Evolutionary conservation across 805 yeast species (phyloP).

Genomic region (Nakazawaea ernobii): DNA sequence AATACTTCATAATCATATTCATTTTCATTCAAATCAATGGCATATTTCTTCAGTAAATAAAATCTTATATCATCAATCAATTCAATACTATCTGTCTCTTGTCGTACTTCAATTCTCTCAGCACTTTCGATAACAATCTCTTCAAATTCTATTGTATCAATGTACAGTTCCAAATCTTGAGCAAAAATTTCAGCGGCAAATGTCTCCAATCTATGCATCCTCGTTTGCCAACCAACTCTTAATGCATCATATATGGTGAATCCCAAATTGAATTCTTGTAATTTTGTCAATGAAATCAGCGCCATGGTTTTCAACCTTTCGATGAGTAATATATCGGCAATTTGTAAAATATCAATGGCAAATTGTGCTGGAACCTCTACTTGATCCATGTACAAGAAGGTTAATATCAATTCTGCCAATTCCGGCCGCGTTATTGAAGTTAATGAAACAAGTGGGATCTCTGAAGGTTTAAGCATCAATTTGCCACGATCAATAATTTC

Average conservation of each 20-base stretch:
- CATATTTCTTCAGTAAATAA: constrained; percentile 40
- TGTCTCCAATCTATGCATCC: constrained; percentile 59
- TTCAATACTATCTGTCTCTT: constrained; percentile 77
- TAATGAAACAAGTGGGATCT: constrained; percentile 18
- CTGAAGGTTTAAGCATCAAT: constrained; percentile 11
- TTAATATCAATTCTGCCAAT: constrained; percentile 45
- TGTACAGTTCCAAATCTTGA: constrained; percentile 33
- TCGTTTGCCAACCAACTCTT: constrained; percentile 61
- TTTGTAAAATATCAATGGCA: constrained; percentile 50
- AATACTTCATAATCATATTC: constrained; percentile 11
- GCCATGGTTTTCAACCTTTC: constrained; percentile 65
- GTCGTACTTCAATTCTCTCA: constrained; percentile 47
- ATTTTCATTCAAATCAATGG: constrained; percentile 21
- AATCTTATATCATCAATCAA: constrained; percentile 72
- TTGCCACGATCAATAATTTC: constrained; percentile 17
- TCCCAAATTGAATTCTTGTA: constrained; percentile 15
- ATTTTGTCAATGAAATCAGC: constrained; percentile 40
- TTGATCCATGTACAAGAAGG: constrained; percentile 57
- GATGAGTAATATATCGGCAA: constrained; percentile 54
- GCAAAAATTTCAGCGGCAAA: constrained; percentile 58
- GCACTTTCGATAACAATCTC: constrained; percentile 39
- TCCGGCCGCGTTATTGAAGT: constrained; percentile 15
- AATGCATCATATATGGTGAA: constrained; percentile 49
- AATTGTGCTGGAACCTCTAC: constrained; percentile 38
- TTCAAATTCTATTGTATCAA: constrained; percentile 31